Conservation (phyloP, 257 asterid species). For the Cruciata laevipes region DNA sequence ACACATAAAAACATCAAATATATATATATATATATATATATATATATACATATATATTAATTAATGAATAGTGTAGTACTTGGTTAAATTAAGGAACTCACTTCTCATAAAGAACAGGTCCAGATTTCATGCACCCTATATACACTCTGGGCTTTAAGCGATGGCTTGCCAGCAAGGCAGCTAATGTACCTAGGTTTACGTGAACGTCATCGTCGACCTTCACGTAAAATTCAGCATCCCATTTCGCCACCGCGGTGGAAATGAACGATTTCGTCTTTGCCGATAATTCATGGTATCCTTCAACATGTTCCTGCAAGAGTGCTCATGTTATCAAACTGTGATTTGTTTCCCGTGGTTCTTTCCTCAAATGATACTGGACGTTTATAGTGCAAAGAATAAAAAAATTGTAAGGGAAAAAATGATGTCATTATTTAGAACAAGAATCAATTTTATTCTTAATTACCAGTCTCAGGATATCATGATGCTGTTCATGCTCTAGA, state of each 20-base stretch:
- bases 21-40: too few species aligned
- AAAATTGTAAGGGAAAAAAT: too few species aligned
- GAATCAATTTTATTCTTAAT: slow-evolving; percentile 15
- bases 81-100: background rate
- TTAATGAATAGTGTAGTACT: too few species aligned
- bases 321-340: too few species aligned
- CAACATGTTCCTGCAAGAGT: slow-evolving; percentile 54
- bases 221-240: slow-evolving; percentile 79
- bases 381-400: too few species aligned
- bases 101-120: slow-evolving; percentile 28
- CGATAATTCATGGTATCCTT: slow-evolving; percentile 78
- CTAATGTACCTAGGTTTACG: slow-evolving; percentile 57
- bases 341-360: too few species aligned
- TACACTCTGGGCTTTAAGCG: slow-evolving; percentile 23
- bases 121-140: slow-evolving; percentile 33
- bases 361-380: too few species aligned
- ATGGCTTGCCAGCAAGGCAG: slow-evolving; percentile 19
- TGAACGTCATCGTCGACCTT: slow-evolving; percentile 88
- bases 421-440: background rate
- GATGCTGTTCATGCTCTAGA: slow-evolving; percentile 58
- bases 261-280: slow-evolving; percentile 80
- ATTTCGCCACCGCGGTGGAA: slow-evolving; percentile 50
- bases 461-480: slow-evolving; percentile 68
- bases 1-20: too few species aligned
- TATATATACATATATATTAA: too few species aligned